A percentile compares a stretch with the other conserved stretches of the same genome.
phyloP scores from a whole-genome alignment of 345 rosid species.

The Durio zibethinus region DNA sequence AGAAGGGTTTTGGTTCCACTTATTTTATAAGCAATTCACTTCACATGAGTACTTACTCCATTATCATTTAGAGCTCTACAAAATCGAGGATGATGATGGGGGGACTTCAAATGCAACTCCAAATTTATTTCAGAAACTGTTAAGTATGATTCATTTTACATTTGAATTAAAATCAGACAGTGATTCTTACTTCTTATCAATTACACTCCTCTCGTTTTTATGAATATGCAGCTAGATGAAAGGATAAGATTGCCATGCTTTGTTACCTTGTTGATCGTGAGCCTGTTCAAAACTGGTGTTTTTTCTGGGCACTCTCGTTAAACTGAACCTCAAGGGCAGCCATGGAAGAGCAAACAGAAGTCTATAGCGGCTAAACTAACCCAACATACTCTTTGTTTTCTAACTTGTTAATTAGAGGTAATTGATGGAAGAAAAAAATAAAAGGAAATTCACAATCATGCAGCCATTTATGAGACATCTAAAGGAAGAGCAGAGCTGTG shows the following conservation, averaged over 20 bases:
- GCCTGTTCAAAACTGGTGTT: background rate
- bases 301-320: background rate
- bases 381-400: background rate
- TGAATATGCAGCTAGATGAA: constrained; percentile 6
- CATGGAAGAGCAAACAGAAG: constrained; percentile 4
- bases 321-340: background rate
- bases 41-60: constrained; percentile 3
- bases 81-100: constrained; percentile 4
- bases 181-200: background rate
- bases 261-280: background rate
- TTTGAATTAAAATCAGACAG: background rate
- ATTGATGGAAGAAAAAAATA: background rate
- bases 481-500: too few relatives aligned
- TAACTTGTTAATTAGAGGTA: background rate
- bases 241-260: background rate
- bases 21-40: background rate
- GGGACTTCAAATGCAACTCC: constrained; percentile 9
- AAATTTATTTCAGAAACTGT: constrained; percentile 7
- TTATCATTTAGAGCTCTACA: background rate
- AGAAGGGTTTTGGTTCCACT: constrained; percentile 8
- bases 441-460: background rate
- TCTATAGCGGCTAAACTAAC: background rate
- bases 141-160: constrained; percentile 13
- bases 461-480: too few relatives aligned
- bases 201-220: background rate